Evolutionary conservation across 768 basidiomycete species (phyloP).

Genomic region (Collybia nuda): DNA sequence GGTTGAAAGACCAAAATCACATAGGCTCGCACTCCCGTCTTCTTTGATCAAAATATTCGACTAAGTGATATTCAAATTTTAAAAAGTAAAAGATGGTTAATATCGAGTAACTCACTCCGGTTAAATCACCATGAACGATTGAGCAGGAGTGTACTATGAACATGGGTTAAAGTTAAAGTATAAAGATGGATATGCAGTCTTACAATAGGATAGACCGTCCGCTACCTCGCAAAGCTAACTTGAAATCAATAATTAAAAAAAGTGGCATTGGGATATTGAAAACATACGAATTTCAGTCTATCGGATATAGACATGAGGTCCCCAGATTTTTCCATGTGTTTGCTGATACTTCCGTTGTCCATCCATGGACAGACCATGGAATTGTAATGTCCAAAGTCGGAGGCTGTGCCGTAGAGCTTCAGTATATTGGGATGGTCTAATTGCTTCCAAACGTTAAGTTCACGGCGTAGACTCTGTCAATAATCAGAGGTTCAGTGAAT

Average conservation of each 20-base stretch:
- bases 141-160: conserved; percentile 33
- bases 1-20: conserved; percentile 47
- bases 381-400: conserved; percentile 35
- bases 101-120: conserved; percentile 28
- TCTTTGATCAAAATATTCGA: conserved; percentile 46
- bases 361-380: conserved; percentile 43
- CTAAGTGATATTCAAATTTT: conserved; percentile 21
- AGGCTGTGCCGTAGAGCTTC: conserved; percentile 31
- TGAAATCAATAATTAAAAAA: background rate
- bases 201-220: conserved; percentile 38
- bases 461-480: conserved; percentile 30
- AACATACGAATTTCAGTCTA: conserved; percentile 32
- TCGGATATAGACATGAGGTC: conserved; percentile 32
- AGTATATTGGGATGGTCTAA: conserved; percentile 39
- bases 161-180: background rate
- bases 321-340: conserved; percentile 34
- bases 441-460: conserved; percentile 35
- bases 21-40: conserved; percentile 38
- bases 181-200: conserved; percentile 11
- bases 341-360: conserved; percentile 35
- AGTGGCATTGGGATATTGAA: background rate
- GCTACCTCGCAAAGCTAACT: conserved; percentile 36
- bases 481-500: background rate
- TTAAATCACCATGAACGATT: conserved; percentile 43
- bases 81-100: background rate